Base-by-base conservation (phyloP, 2,329 filamentous ascomycete species). In the Ustilaginoidea virens region DNA sequence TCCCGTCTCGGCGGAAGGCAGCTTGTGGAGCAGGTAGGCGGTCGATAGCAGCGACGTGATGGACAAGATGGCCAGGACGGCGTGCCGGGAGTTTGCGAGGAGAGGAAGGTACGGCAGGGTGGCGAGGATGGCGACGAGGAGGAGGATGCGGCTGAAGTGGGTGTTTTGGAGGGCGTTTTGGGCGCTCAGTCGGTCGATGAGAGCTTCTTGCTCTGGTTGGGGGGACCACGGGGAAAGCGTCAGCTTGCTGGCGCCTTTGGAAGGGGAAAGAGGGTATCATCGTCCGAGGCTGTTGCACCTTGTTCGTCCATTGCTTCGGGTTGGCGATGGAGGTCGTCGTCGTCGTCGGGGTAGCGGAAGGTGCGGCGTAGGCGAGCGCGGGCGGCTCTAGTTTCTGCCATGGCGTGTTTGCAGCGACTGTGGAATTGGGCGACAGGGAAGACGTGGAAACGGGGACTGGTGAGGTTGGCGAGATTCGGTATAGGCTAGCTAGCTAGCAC, bases 301-400 rank as follows among this genome's bases (percentile, higher is more conserved):
- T 86, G 67, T 53, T 86, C 80, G 48, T 90, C 82, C 35, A 90
- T 60, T 31, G 73, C 68, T 39, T 74, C 66, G 9, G 68, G 64
- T 17, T 61, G 51, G 29, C 49, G 48, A 39, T 62, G 59, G 9
- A 67, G 64, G 17, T 61, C 52, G 30, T 50, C 48, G 39, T 62
- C 59, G 33, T 64, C 62, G 42, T 78, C 72, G 32, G 78, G 78
- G 54, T 87, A 90, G 35, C 67, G 69, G 54, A 92, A 90, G 7
- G 80, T 77, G 43, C 69, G 77, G 44, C 85, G 75, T 25, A 90
- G 59, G 37, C 80, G 74, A 29, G 79, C 59, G 23, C 52, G 51
- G 1, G 58, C 42, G 30, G 37, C 36, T 17, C n/a, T n/a, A n/a
- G 28, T 37, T n/a, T 39, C 26, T 23, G 39, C 35, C 26, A 29